Evolutionary conservation across 495 filamentous ascomycete species (phyloP).

Genomic region (Emericellopsis terricola): DNA sequence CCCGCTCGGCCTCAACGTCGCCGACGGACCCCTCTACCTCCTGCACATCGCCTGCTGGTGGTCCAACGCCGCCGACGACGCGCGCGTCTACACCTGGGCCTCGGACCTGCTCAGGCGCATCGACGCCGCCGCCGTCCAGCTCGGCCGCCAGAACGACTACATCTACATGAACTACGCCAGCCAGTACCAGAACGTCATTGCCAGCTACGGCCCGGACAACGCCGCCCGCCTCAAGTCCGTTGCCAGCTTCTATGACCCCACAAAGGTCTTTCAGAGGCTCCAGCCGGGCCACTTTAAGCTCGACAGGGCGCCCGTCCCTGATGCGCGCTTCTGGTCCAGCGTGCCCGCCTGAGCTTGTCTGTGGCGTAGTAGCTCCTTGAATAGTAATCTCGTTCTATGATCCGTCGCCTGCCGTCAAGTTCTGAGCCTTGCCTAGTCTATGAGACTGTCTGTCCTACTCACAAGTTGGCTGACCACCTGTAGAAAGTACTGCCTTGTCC

Average conservation of each 20-base stretch:
- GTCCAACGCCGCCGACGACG: constrained; percentile 14
- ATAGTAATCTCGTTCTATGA: too few species aligned
- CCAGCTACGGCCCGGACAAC: constrained; percentile 22
- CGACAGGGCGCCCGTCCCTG: too few species aligned
- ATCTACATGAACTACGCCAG: constrained; percentile 37
- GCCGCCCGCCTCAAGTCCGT: constrained; percentile 12
- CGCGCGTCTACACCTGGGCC: constrained; percentile 11
- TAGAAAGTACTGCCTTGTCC: too few species aligned
- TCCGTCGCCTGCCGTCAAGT: too few species aligned
- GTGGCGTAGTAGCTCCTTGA: too few species aligned
- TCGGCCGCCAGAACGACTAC: constrained; percentile 29
- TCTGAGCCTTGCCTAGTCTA: too few species aligned
- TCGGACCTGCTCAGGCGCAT: constrained; percentile 13
- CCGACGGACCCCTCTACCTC: constrained; percentile 5
- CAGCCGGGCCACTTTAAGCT: constrained; percentile 23
- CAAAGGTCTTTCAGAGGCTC: constrained; percentile 19
- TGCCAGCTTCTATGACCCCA: constrained; percentile 25
- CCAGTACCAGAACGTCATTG: constrained; percentile 21
- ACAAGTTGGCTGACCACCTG: too few species aligned
- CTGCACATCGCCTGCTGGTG: constrained; percentile 18
- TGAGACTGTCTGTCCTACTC: too few species aligned
- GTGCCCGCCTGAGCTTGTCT: too few species aligned
- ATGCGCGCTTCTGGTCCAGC: too few species aligned
- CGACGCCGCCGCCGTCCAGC: constrained; percentile 18
- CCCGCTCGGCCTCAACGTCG: constrained; percentile 9